These are phyloP conservation scores for Rhynchosporium agropyri DNA, from an alignment of 2,329 filamentous ascomycete genomes.

Conservation along the genomic window DNA sequence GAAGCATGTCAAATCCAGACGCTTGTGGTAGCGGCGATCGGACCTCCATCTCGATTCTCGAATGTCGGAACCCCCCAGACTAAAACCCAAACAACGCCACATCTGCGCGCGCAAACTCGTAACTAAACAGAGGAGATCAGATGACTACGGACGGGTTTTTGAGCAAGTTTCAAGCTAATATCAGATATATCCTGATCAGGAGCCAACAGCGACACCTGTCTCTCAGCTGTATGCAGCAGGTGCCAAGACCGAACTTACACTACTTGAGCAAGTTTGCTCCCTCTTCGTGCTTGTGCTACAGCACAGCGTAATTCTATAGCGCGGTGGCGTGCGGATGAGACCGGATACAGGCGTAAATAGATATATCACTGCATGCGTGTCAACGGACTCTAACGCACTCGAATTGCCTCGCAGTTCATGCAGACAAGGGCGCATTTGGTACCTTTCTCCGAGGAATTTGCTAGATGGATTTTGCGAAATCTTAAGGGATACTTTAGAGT, in stretches of 20 bases:
- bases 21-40: too few species aligned
- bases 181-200: background rate
- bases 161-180: background rate
- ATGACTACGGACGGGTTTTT: background rate
- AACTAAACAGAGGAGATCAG: too few species aligned
- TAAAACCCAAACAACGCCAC: too few species aligned
- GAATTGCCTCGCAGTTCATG: background rate
- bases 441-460: too few species aligned
- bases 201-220: background rate
- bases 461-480: too few species aligned
- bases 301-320: background rate
- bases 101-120: too few species aligned
- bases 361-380: background rate
- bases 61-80: too few species aligned
- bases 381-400: slow-evolving; percentile 4
- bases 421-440: background rate
- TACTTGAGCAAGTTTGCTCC: slow-evolving; percentile 15
- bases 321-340: background rate
- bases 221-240: slow-evolving; percentile 1
- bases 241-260: background rate
- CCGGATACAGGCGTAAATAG: background rate
- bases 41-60: too few species aligned
- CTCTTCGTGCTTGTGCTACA: background rate
- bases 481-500: too few species aligned
- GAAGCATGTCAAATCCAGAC: too few species aligned